phyloP scores from a whole-genome alignment of 2,329 filamentous ascomycete species.

The Remersonia thermophila region DNA sequence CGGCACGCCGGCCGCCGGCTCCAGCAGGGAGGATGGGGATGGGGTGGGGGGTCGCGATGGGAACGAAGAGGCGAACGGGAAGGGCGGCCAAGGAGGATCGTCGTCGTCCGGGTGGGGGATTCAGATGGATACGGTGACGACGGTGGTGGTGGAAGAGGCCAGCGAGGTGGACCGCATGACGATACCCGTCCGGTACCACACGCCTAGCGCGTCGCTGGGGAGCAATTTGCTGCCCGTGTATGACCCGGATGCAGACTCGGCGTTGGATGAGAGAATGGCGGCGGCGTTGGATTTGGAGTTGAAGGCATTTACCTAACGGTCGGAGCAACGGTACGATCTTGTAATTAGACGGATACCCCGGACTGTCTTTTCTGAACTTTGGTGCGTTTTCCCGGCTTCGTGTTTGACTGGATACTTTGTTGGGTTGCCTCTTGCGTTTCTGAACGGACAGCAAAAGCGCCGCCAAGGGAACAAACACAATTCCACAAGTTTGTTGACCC shows the following conservation, averaged over 20 bases:
- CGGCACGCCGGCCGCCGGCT: background rate
- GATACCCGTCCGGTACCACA: background rate
- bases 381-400: no score
- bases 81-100: conserved; percentile 3
- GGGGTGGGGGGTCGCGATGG: background rate
- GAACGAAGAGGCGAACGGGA: background rate
- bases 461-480: no score
- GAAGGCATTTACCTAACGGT: background rate
- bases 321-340: background rate
- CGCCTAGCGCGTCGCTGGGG: background rate
- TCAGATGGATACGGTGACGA: conserved; percentile 21
- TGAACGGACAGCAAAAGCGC: no score
- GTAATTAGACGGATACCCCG: background rate
- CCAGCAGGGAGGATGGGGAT: background rate
- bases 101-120: conserved; percentile 13
- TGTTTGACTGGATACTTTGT: no score
- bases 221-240: background rate
- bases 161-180: background rate
- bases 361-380: no score
- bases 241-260: background rate
- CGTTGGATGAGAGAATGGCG: background rate
- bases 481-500: no score
- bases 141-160: conserved; percentile 19
- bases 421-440: no score
- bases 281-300: background rate